phyloP scores from a whole-genome alignment of 768 basidiomycete species.

The Trametes cingulata region DNA sequence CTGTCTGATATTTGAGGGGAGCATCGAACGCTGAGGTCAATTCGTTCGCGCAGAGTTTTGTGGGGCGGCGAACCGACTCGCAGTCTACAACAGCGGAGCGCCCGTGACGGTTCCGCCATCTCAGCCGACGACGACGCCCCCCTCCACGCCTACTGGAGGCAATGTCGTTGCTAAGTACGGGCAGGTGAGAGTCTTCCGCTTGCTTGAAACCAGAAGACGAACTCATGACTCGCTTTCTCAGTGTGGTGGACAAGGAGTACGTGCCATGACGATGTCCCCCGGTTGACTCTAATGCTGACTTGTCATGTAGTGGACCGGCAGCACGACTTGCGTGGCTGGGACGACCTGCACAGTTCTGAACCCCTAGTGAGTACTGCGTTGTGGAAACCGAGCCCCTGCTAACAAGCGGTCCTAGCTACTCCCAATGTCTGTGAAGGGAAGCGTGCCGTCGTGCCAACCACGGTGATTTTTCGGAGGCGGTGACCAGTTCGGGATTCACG shows the following conservation, averaged over 20 bases:
- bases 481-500: no score
- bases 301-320: background rate
- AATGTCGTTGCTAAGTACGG: background rate
- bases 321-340: background rate
- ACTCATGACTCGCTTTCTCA: background rate
- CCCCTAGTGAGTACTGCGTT: background rate
- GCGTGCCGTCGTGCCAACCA: no score
- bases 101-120: constrained; percentile 1
- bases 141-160: background rate
- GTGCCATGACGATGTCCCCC: background rate
- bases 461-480: no score
- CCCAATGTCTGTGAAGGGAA: no score
- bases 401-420: no score
- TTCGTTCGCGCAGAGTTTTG: background rate
- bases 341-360: background rate
- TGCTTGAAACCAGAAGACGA: background rate
- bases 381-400: background rate
- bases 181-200: background rate
- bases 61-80: constrained; percentile 3
- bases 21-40: background rate
- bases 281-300: background rate
- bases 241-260: constrained; percentile 1
- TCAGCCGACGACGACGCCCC: background rate
- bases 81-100: background rate
- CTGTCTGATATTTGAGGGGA: background rate